Percentiles rank a stretch among this genome's conserved stretches.
phyloP scores from a whole-genome alignment of 306 rosid species.

The Gastrolobium bilobum region DNA sequence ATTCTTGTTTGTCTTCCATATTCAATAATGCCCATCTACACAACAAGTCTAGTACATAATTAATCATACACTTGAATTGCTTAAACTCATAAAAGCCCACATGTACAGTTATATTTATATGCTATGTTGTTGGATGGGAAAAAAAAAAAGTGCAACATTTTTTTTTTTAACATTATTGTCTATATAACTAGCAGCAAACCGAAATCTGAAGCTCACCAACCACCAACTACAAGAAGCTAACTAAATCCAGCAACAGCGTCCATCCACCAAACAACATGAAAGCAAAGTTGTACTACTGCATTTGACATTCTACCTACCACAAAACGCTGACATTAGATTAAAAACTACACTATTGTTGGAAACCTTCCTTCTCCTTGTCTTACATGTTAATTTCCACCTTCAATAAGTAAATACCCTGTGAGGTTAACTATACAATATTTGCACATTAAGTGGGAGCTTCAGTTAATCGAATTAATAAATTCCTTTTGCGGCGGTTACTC shows the following conservation, averaged over 20 bases:
- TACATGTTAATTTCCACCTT: constrained; percentile 16
- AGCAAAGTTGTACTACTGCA: constrained; percentile 9
- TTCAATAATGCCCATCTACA: too few species aligned
- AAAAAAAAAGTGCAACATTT: background rate
- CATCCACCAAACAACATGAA: constrained; percentile 25
- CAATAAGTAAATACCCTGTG: background rate
- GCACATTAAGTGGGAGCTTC: background rate
- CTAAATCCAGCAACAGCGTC: constrained; percentile 28
- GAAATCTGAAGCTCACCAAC: constrained; percentile 34
- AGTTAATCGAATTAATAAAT: background rate
- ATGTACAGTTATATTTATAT: background rate
- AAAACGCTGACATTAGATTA: background rate
- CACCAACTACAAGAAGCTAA: constrained; percentile 3
- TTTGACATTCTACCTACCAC: background rate
- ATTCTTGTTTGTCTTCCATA: constrained; percentile 38
- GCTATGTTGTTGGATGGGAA: constrained; percentile 26
- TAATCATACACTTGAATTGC: constrained; percentile 2
- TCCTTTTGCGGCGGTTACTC: background rate
- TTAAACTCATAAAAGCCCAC: background rate
- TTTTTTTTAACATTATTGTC: background rate
- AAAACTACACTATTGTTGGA: background rate
- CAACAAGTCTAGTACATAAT: background rate
- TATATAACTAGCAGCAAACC: background rate
- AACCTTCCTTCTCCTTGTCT: background rate
- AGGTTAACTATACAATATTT: background rate